Evolutionary conservation across 352 stramenopile genomes (phyloP).

Genomic region (Discostella stelligera): DNA sequence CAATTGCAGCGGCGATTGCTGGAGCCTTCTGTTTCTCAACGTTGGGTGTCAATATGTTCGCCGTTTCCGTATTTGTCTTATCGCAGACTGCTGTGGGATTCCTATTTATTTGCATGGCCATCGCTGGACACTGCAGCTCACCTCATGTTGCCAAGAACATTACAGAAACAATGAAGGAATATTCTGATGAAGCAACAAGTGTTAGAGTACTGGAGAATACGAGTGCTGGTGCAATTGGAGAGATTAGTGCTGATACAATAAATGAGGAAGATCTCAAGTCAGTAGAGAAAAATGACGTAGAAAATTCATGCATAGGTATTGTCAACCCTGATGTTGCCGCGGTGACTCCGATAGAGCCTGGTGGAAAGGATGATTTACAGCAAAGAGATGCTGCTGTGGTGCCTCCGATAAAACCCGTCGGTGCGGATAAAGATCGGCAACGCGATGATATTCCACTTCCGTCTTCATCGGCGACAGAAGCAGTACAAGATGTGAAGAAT

Average conservation of each 20-base stretch:
- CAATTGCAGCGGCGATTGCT: conserved; percentile 13
- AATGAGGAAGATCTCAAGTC: conserved; percentile 7
- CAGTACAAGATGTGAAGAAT: not conserved
- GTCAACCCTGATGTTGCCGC: not conserved
- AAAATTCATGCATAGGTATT: not conserved
- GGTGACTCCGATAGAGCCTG: not conserved
- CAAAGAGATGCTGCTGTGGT: not conserved
- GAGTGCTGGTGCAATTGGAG: not conserved
- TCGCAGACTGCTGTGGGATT: conserved; percentile 24
- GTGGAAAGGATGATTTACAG: not conserved
- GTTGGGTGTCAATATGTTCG: conserved; percentile 32
- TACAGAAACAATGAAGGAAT: not conserved
- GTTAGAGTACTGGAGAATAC: not conserved
- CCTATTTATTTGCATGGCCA: conserved; percentile 28
- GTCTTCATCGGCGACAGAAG: not conserved
- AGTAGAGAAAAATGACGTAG: not conserved
- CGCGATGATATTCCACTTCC: not conserved
- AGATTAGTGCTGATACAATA: conserved; percentile 1
- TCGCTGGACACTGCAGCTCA: conserved; percentile 11
- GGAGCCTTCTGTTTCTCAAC: conserved; percentile 33
- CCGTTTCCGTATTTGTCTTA: conserved; percentile 30
- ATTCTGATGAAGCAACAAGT: not conserved
- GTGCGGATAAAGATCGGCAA: not conserved
- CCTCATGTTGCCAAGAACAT: conserved; percentile 4
- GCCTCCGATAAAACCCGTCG: not conserved